Conservation (phyloP, 805 yeast genomes). For the Debaryomyces prosopidis region DNA sequence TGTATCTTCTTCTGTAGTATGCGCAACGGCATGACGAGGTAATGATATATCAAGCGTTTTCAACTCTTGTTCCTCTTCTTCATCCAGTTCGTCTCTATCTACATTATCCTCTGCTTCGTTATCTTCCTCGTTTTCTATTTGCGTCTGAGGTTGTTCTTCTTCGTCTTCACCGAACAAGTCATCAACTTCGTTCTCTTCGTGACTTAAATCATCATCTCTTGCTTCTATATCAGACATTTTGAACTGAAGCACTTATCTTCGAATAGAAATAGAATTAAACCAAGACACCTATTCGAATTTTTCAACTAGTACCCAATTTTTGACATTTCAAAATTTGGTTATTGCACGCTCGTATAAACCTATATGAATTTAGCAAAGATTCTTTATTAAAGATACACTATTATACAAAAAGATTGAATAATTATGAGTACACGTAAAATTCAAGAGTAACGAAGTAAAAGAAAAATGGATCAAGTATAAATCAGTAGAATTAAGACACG, state of each 20-base stretch:
- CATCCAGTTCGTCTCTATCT: slow-evolving; percentile 23
- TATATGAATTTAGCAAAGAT: too few relatives aligned
- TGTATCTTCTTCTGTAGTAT: slow-evolving; percentile 35
- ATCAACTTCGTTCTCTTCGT: slow-evolving; percentile 25
- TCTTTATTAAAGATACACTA: too few relatives aligned
- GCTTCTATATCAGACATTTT: slow-evolving; percentile 28
- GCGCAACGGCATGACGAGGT: slow-evolving; percentile 52
- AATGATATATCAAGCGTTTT: slow-evolving; percentile 37
- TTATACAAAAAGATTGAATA: too few relatives aligned
- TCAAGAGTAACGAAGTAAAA: too few relatives aligned
- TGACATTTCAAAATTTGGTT: too few relatives aligned
- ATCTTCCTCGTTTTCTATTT: slow-evolving; percentile 13
- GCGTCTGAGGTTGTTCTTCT: slow-evolving; percentile 12
- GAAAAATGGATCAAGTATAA: background rate
- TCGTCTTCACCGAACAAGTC: slow-evolving; percentile 35
- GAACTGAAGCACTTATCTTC: background rate
- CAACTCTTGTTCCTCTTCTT: slow-evolving; percentile 29
- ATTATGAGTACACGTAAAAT: too few relatives aligned
- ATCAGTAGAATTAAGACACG: background rate
- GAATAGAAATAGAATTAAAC: too few relatives aligned
- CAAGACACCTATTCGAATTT: too few relatives aligned
- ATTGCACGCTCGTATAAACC: too few relatives aligned
- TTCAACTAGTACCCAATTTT: too few relatives aligned
- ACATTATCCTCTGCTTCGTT: slow-evolving; percentile 35
- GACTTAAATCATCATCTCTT: slow-evolving; percentile 8